phyloP scores from a whole-genome alignment of 805 yeast species.

The Barnettozyma sp. region DNA sequence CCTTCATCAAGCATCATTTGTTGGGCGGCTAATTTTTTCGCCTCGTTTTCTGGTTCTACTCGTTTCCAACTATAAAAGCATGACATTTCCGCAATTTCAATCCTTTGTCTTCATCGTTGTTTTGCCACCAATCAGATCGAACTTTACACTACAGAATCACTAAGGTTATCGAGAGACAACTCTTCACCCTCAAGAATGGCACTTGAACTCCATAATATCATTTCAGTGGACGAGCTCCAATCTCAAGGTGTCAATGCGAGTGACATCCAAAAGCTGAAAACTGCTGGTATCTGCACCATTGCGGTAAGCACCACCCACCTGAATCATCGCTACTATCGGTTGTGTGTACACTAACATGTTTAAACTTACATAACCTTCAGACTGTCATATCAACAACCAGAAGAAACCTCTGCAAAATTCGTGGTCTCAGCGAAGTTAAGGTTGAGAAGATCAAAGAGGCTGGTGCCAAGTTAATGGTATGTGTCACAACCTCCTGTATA shows the following conservation, averaged over 20 bases:
- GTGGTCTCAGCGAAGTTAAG: conserved; percentile 69
- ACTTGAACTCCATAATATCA: conserved; percentile 18
- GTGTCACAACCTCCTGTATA: conserved; percentile 2
- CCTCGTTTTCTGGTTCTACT: too few relatives aligned
- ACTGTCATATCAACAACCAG: conserved; percentile 55
- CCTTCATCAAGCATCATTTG: too few relatives aligned
- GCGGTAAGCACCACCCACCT: conserved; percentile 41
- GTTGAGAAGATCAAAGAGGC: conserved; percentile 74
- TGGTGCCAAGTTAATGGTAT: conserved; percentile 49
- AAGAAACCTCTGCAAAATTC: conserved; percentile 55
- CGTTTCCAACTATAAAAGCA: too few relatives aligned
- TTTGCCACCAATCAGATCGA: too few relatives aligned
- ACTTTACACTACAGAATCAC: too few relatives aligned
- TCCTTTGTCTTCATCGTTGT: too few relatives aligned
- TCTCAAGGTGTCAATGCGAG: conserved; percentile 63
- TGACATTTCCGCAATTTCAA: too few relatives aligned
- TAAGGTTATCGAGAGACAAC: too few relatives aligned
- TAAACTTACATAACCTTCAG: conserved; percentile 21
- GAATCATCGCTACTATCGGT: too few relatives aligned
- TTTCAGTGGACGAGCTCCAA: conserved; percentile 46
- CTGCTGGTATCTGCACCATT: conserved; percentile 62
- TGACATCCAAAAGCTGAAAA: conserved; percentile 62
- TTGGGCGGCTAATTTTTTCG: conserved; percentile 5
- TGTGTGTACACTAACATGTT: too few relatives aligned
- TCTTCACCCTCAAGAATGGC: conserved; percentile 9